Percentiles rank a stretch among this genome's conserved stretches.
These are phyloP conservation scores for Candida chilensis DNA, from an alignment of 805 yeast species.

Conservation along the genomic window DNA sequence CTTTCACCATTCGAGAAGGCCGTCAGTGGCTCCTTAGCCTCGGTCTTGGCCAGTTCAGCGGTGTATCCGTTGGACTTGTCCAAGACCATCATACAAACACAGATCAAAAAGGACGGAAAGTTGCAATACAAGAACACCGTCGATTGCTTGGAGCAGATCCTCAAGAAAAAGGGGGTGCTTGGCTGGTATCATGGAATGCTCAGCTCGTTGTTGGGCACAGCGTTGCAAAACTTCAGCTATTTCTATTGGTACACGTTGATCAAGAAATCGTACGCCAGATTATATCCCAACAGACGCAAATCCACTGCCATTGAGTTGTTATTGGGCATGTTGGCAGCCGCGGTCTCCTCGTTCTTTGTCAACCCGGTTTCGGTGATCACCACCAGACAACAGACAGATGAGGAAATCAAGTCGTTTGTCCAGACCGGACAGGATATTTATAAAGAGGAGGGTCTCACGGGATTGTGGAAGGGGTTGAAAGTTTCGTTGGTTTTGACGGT, in stretches of 20 bases:
- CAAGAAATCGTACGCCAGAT: constrained; percentile 41
- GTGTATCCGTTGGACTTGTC: constrained; percentile 79
- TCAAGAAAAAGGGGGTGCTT: constrained; percentile 43
- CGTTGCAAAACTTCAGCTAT: constrained; percentile 73
- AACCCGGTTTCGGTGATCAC: constrained; percentile 76
- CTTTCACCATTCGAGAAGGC: constrained; percentile 72
- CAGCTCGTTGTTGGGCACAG: constrained; percentile 60
- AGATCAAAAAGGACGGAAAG: constrained; percentile 24
- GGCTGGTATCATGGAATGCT: constrained; percentile 71
- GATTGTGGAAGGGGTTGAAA: constrained; percentile 79
- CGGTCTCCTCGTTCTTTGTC: constrained; percentile 71
- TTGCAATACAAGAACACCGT: constrained; percentile 43
- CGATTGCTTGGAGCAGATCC: constrained; percentile 54
- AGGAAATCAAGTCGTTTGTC: constrained; percentile 21
- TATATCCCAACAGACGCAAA: constrained; percentile 25
- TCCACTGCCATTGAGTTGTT: constrained; percentile 60
- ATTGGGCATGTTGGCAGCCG: constrained; percentile 76
- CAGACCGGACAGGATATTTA: constrained; percentile 41
- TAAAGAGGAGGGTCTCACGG: constrained; percentile 55
- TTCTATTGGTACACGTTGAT: constrained; percentile 83
- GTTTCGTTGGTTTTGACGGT: constrained; percentile 70
- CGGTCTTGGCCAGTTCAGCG: constrained; percentile 66
- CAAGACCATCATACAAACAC: constrained; percentile 72
- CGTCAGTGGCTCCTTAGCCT: constrained; percentile 74
- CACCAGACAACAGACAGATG: constrained; percentile 47